Percentiles rank a stretch among this genome's conserved stretches.
These are phyloP conservation scores for Neurospora intermedia DNA, from an alignment of 495 filamentous ascomycete genomes.

Conservation along the genomic window DNA sequence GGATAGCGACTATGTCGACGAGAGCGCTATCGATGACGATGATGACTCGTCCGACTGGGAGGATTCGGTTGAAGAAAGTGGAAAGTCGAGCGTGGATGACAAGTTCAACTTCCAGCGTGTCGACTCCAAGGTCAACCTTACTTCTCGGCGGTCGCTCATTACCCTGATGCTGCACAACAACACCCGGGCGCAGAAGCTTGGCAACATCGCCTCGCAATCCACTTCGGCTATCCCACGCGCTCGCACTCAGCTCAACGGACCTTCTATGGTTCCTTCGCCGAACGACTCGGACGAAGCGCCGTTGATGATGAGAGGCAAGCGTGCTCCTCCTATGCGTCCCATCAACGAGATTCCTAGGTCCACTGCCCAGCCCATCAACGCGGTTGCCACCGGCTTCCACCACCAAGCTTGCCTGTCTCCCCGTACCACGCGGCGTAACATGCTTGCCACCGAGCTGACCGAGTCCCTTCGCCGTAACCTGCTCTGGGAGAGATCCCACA, in stretches of 20 bases:
- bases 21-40: slow-evolving; percentile 80
- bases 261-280: slow-evolving; percentile 62
- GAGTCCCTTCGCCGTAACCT: slow-evolving; percentile 33
- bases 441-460: slow-evolving; percentile 83
- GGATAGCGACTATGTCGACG: slow-evolving; percentile 59
- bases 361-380: slow-evolving; percentile 67
- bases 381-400: slow-evolving; percentile 53
- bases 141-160: slow-evolving; percentile 77
- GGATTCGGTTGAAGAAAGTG: slow-evolving; percentile 83
- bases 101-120: slow-evolving; percentile 76
- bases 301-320: slow-evolving; percentile 51
- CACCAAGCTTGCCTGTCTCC: slow-evolving; percentile 68
- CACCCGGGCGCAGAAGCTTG: slow-evolving; percentile 53
- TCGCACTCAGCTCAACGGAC: slow-evolving; percentile 60
- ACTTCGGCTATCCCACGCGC: slow-evolving; percentile 69
- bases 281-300: slow-evolving; percentile 55
- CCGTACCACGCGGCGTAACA: slow-evolving; percentile 87
- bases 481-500: slow-evolving; percentile 34
- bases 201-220: slow-evolving; percentile 61
- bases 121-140: slow-evolving; percentile 76
- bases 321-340: slow-evolving; percentile 35
- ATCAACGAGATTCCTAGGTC: slow-evolving; percentile 64
- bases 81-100: slow-evolving; percentile 69
- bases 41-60: slow-evolving; percentile 87
- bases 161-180: slow-evolving; percentile 73